Percentiles rank a stretch among this genome's conserved stretches.
Conservation (phyloP, 768 basidiomycete genomes). For the Mrakia gelida region DNA sequence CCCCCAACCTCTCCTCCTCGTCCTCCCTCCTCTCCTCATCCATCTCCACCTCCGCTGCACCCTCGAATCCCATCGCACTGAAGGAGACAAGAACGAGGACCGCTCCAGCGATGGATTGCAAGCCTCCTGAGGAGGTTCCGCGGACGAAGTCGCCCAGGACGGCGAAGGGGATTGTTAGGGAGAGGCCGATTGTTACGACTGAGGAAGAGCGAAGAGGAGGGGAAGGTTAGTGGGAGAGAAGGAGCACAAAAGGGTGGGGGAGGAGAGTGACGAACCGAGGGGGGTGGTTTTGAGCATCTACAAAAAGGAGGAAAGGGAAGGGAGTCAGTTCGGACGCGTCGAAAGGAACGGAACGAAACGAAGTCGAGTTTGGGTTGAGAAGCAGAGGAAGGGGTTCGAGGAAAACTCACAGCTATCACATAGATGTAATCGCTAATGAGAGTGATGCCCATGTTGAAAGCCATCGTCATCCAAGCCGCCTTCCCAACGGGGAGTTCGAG, state of each 20-base stretch:
- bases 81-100: slow-evolving; percentile 71
- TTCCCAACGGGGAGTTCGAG: slow-evolving; percentile 63
- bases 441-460: slow-evolving; percentile 54
- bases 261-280: slow-evolving; percentile 46
- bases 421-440: slow-evolving; percentile 61
- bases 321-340: background rate
- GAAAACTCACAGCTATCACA: slow-evolving; percentile 36
- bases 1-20: background rate
- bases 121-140: slow-evolving; percentile 52
- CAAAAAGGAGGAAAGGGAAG: too few species aligned
- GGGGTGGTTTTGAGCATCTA: slow-evolving; percentile 20
- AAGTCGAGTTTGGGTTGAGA: background rate
- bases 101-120: slow-evolving; percentile 68
- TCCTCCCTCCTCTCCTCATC: background rate
- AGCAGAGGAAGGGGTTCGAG: too few species aligned
- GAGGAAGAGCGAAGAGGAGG: slow-evolving; percentile 45
- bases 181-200: slow-evolving; percentile 80
- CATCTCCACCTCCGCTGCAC: slow-evolving; percentile 20
- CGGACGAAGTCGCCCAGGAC: slow-evolving; percentile 73
- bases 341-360: background rate
- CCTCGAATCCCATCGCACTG: slow-evolving; percentile 59
- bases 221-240: background rate
- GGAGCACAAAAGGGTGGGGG: slow-evolving; percentile 41
- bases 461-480: slow-evolving; percentile 51
- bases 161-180: slow-evolving; percentile 83